phyloP scores from a whole-genome alignment of 148 eudicot species.

The Heliamphora exappendiculata region DNA sequence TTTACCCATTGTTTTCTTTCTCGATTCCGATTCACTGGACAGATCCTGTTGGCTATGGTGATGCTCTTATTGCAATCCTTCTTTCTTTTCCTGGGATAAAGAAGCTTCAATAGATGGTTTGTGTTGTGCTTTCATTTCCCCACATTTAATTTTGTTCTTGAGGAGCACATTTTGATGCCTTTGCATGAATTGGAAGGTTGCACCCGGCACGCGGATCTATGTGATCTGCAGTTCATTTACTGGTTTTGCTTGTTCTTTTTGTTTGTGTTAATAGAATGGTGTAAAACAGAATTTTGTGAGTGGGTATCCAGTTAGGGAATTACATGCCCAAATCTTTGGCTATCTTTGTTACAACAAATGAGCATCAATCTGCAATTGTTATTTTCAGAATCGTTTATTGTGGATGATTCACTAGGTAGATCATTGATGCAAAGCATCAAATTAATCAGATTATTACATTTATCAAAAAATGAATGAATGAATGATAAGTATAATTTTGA shows the following conservation, averaged over 20 bases:
- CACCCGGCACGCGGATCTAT: background rate
- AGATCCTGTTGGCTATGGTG: conserved; percentile 84
- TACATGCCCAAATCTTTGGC: too few species aligned
- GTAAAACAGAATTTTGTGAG: background rate
- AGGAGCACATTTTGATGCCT: background rate
- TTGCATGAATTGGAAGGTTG: background rate
- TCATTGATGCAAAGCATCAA: too few species aligned
- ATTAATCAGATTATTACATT: too few species aligned
- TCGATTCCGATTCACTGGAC: conserved; percentile 17
- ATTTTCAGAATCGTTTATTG: too few species aligned
- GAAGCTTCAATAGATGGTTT: conserved; percentile 34
- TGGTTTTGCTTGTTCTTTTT: background rate
- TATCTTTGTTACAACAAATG: background rate
- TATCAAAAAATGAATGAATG: too few species aligned
- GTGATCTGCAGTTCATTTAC: background rate
- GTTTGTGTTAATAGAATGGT: background rate
- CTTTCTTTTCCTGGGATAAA: conserved; percentile 89
- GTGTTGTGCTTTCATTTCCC: background rate
- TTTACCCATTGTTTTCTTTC: background rate
- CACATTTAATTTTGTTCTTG: background rate
- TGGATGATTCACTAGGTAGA: too few species aligned
- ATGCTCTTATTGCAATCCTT: conserved; percentile 69
- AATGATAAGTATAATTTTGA: too few species aligned
- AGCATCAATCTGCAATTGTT: background rate
- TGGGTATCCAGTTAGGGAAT: too few species aligned